Percentiles rank a stretch among this genome's conserved stretches.
Conservation (phyloP, 495 filamentous ascomycete species). For the Podospora pseudoanserina region DNA sequence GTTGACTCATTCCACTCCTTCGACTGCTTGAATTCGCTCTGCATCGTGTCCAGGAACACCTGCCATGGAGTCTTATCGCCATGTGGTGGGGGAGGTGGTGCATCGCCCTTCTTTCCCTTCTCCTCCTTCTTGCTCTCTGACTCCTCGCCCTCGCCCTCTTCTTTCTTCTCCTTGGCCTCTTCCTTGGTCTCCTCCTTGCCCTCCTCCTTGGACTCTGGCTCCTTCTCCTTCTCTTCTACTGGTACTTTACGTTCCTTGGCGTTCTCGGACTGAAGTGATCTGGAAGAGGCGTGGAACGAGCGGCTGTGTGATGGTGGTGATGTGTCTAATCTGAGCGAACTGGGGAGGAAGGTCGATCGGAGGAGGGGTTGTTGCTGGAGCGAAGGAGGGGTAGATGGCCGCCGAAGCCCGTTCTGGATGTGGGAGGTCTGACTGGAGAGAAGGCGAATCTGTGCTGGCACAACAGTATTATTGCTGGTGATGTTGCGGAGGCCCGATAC, state of each 20-base stretch:
- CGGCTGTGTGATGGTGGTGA: conserved; percentile 34
- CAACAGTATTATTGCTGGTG: conserved; percentile 39
- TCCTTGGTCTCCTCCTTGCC: conserved; percentile 44
- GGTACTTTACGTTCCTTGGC: conserved; percentile 34
- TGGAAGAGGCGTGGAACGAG: conserved; percentile 41
- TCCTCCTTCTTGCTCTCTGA: conserved; percentile 45
- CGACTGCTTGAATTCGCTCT: conserved; percentile 88
- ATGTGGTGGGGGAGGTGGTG: conserved; percentile 89
- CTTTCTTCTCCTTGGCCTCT: conserved; percentile 46
- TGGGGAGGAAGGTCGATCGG: conserved; percentile 46
- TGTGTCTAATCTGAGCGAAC: conserved; percentile 32
- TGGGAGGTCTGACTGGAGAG: conserved; percentile 35
- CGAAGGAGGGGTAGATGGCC: conserved; percentile 25
- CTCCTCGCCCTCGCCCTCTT: conserved; percentile 43
- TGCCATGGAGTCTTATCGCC: conserved; percentile 98
- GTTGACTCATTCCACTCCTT: conserved; percentile 99
- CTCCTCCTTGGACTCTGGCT: conserved; percentile 26
- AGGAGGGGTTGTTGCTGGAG: conserved; percentile 29
- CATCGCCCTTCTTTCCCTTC: conserved; percentile 64
- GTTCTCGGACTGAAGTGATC: conserved; percentile 32
- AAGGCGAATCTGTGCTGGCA: conserved; percentile 59
- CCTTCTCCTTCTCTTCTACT: conserved; percentile 31
- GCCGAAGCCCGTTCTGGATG: conserved; percentile 19
- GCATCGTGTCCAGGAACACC: conserved; percentile 94
- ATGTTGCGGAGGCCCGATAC: conserved; percentile 40